Base-by-base conservation (phyloP, 2,329 filamentous ascomycete genomes). In the Chaetomium globosum region DNA sequence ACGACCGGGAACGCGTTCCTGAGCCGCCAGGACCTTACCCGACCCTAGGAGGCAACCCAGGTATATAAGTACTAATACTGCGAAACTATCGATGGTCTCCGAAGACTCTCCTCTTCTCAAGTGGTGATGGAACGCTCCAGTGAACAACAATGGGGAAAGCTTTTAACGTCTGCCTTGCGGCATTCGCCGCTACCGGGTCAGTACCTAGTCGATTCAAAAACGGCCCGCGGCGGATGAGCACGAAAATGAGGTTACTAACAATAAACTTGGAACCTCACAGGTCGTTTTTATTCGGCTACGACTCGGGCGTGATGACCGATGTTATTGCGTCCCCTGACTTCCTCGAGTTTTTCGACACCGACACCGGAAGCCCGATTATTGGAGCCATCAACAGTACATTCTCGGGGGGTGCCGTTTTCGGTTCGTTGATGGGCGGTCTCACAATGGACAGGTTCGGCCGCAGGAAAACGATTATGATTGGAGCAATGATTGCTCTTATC, bases 331-430 rank as follows among this genome's bases (percentile, higher is more conserved):
- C 80, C 10, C 77, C 79, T 31, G 77, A 85, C 70, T 88, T 89
- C 73, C 79, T 87, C 21, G 65, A 72, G 1, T 85, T 83, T 72
- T 89, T 89, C 75, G 77, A 85, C 48, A 84, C 83, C 4, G 80
- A 83, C 30, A 78, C 77, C 81, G 65, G 65, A 9, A 6, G 80
- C 70, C 77, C 82, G 5, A 82, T 86, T 59, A 79, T 88, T 63
- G 87, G 87, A 12, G 86, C 86, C 23, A 85, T 89, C 73, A 86
- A 87, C 71, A 85, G 85, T 65, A 87, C 87, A 28, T 89, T 88
- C 70, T 81, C 79, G 1, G 83, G 83, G 2, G 83, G 83, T 28
- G 83, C 83, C 63, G 77, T 83, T 4, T 81, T 85, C 68, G 83
- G 83, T 3, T 78, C 82, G 26, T 74, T 85, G 53, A 82, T 82